These are phyloP conservation scores for Ganoderma lingzhi DNA, from an alignment of 1,284 basidiomycete species.

Conservation along the genomic window DNA sequence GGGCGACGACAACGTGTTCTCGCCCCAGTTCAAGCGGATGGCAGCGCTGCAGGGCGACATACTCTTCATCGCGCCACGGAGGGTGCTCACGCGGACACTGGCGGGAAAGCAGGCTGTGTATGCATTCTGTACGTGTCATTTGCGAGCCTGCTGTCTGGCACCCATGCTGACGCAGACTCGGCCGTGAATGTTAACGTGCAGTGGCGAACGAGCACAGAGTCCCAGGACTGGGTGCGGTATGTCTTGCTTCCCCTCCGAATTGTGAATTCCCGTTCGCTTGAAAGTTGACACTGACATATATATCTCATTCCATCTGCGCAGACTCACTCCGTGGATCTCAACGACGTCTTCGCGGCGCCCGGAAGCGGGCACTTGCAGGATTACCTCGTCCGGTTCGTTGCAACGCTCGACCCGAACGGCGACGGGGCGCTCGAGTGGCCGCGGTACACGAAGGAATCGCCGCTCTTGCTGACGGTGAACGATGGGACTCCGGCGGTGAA, in stretches of 20 bases:
- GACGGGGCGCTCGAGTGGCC: conserved; percentile 53
- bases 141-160: not conserved
- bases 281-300: too few species aligned
- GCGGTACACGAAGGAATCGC: conserved; percentile 47
- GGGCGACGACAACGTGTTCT: conserved; percentile 48
- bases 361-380: conserved; percentile 28
- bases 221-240: conserved; percentile 33
- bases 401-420: conserved; percentile 44
- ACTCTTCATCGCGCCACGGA: conserved; percentile 57
- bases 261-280: too few species aligned
- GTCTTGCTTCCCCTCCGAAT: not conserved
- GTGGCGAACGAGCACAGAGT: conserved; percentile 54
- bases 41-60: conserved; percentile 57
- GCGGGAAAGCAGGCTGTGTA: not conserved
- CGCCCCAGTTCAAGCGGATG: conserved; percentile 59
- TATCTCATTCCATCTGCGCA: not conserved
- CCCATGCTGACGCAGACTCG: not conserved
- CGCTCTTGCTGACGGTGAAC: conserved; percentile 53
- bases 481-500: conserved; percentile 47
- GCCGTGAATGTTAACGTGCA: conserved; percentile 25
- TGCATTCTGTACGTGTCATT: not conserved
- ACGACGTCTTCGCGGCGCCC: conserved; percentile 26
- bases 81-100: conserved; percentile 32
- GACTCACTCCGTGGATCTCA: conserved; percentile 19
- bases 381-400: conserved; percentile 31